Percentiles rank a stretch among this genome's conserved stretches.
Conservation (phyloP, 140 eudicot genomes). For the Senecio squalidus region DNA sequence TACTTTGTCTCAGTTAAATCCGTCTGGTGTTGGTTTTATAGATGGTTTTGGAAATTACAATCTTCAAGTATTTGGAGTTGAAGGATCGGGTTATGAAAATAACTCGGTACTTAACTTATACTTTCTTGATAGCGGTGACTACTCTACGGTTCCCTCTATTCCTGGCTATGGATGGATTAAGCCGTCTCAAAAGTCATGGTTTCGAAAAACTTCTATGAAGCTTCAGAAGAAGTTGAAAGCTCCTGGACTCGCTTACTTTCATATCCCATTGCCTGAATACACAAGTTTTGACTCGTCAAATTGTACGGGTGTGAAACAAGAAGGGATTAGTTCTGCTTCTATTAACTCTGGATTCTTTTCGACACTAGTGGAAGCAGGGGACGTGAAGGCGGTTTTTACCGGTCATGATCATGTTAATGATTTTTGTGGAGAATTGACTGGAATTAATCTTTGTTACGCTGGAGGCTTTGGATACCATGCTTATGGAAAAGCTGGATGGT, state of each 20-base stretch:
- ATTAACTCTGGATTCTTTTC: neutral
- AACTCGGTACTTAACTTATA: neutral
- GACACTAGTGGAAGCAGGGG: neutral
- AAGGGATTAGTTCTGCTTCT: constrained; percentile 3
- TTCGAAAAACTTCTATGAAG: neutral
- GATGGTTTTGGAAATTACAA: neutral
- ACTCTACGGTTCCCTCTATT: neutral
- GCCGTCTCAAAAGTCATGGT: neutral
- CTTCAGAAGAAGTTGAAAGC: neutral
- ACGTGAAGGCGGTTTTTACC: neutral
- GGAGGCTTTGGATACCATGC: neutral
- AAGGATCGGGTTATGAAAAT: neutral
- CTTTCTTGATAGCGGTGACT: neutral
- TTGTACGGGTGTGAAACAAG: neutral
- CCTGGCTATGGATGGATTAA: neutral
- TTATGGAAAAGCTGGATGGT: neutral
- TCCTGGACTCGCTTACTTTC: neutral
- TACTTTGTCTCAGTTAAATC: neutral
- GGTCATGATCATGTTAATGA: neutral
- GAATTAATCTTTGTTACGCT: neutral
- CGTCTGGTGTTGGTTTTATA: neutral
- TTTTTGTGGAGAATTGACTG: neutral
- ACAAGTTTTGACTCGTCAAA: neutral
- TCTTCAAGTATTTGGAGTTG: neutral
- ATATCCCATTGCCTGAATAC: neutral